These are phyloP conservation scores for Pouteria glomerata DNA, from an alignment of 148 eudicot genomes.

Conservation along the genomic window DNA sequence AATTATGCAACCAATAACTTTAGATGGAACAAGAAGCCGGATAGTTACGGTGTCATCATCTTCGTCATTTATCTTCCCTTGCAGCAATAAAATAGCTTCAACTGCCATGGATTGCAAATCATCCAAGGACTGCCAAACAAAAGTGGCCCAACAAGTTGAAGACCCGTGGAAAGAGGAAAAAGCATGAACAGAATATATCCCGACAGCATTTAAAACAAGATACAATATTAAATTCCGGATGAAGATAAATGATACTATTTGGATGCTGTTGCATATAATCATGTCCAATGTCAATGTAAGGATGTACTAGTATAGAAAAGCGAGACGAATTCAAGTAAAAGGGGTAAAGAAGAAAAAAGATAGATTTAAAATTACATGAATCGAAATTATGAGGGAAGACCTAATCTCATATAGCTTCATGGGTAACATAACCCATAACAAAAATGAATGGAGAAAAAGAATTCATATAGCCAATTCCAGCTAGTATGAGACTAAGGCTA, in stretches of 20 bases:
- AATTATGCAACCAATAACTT: constrained; percentile 82
- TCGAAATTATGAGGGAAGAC: too few relatives aligned
- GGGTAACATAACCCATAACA: too few relatives aligned
- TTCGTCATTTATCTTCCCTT: constrained; percentile 84
- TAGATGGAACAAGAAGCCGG: constrained; percentile 67
- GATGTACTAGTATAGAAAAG: too few relatives aligned
- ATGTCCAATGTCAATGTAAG: not conserved
- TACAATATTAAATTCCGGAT: not conserved
- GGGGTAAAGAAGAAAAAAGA: not conserved
- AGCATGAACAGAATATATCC: not conserved
- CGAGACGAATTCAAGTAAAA: not conserved
- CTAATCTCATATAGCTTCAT: too few relatives aligned
- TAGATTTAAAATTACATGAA: too few relatives aligned
- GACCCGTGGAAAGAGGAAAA: not conserved
- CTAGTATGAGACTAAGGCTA: too few relatives aligned
- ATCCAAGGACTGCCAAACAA: constrained; percentile 54
- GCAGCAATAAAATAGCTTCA: constrained; percentile 89
- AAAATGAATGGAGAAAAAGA: too few relatives aligned
- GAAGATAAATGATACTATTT: not conserved
- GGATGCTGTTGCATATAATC: not conserved
- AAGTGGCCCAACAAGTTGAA: constrained; percentile 6
- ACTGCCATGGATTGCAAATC: constrained; percentile 82
- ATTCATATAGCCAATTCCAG: not conserved
- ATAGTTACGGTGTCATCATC: constrained; percentile 60
- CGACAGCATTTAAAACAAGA: not conserved